Percentiles rank a stretch among this genome's conserved stretches.
These are phyloP conservation scores for Fusarium decemcellulare DNA, from an alignment of 2,329 filamentous ascomycete species.

Conservation along the genomic window DNA sequence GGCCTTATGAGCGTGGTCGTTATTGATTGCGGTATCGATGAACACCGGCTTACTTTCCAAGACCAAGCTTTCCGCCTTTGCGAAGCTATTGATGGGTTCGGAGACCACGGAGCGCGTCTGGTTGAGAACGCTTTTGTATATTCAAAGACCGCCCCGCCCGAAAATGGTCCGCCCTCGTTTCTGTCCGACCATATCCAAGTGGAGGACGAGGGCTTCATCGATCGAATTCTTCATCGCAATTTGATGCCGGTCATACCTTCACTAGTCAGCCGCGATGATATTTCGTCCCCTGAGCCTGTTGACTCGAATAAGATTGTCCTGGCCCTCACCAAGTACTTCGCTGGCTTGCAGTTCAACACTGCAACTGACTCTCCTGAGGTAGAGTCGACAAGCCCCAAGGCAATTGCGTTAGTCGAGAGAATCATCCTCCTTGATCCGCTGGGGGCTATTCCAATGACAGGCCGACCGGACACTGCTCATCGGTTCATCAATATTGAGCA, in stretches of 20 bases:
- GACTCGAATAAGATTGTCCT: conserved; percentile 76
- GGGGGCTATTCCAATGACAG: conserved; percentile 83
- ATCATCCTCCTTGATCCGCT: conserved; percentile 90
- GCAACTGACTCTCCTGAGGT: conserved; percentile 26
- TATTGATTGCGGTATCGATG: conserved; percentile 75
- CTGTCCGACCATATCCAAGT: conserved; percentile 48
- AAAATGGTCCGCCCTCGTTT: conserved; percentile 28
- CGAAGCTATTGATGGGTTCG: conserved; percentile 80
- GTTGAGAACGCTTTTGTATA: conserved; percentile 64
- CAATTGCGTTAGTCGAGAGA: conserved; percentile 79
- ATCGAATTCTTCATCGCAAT: conserved; percentile 50
- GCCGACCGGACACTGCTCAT: conserved; percentile 54
- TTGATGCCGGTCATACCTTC: conserved; percentile 58
- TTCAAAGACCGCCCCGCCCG: conserved; percentile 7
- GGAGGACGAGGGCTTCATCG: conserved; percentile 50
- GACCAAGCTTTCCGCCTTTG: conserved; percentile 81
- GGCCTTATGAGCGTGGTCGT: conserved; percentile 88
- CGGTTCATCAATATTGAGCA: conserved; percentile 93
- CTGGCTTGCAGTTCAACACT: conserved; percentile 70
- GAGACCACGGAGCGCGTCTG: conserved; percentile 76
- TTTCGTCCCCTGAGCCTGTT: conserved; percentile 55
- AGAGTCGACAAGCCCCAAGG: conserved; percentile 57
- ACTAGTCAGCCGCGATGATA: conserved; percentile 59
- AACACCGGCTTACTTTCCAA: conserved; percentile 58
- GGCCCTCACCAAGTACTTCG: conserved; percentile 82